Conservation (phyloP, 2,329 filamentous ascomycete species). For the Microsporum audouinii region DNA sequence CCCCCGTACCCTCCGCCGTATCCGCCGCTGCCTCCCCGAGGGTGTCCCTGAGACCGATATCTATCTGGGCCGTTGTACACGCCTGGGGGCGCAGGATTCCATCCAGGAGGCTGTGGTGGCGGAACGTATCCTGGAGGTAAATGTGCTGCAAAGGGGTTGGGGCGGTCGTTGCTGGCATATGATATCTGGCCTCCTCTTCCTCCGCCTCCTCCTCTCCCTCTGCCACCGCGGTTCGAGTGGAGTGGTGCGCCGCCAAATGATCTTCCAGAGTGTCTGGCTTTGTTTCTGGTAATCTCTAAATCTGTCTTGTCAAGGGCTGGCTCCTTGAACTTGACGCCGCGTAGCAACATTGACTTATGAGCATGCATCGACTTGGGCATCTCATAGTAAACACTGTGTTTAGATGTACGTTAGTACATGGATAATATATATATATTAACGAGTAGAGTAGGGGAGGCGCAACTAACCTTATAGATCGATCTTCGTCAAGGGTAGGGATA, state of each 20-base stretch:
- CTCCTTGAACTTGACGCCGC: slow-evolving; percentile 62
- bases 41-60: slow-evolving; percentile 8
- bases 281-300: slow-evolving; percentile 58
- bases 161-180: slow-evolving; percentile 36
- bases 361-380: slow-evolving; percentile 60
- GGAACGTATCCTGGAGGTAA: slow-evolving; percentile 34
- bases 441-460: not conserved
- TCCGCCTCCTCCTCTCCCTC: slow-evolving; percentile 33
- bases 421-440: not conserved
- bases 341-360: slow-evolving; percentile 90
- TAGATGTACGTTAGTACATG: not conserved
- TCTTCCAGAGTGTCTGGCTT: slow-evolving; percentile 55
- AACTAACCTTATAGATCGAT: slow-evolving; percentile 71
- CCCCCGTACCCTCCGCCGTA: slow-evolving; percentile 11
- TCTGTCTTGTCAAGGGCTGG: slow-evolving; percentile 65
- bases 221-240: slow-evolving; percentile 31
- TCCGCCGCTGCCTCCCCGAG: slow-evolving; percentile 7
- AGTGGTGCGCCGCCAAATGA: slow-evolving; percentile 58
- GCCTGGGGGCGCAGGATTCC: slow-evolving; percentile 29
- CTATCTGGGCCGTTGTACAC: slow-evolving; percentile 8
- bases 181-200: slow-evolving; percentile 40
- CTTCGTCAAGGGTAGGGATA: slow-evolving; percentile 69
- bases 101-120: slow-evolving; percentile 26
- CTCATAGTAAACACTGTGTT: slow-evolving; percentile 64
- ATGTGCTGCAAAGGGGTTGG: slow-evolving; percentile 39